Percentiles rank a stretch among this genome's conserved stretches.
Evolutionary conservation across 2,329 filamentous ascomycete genomes (phyloP).

Genomic region (Aspergillus aculeatus): DNA sequence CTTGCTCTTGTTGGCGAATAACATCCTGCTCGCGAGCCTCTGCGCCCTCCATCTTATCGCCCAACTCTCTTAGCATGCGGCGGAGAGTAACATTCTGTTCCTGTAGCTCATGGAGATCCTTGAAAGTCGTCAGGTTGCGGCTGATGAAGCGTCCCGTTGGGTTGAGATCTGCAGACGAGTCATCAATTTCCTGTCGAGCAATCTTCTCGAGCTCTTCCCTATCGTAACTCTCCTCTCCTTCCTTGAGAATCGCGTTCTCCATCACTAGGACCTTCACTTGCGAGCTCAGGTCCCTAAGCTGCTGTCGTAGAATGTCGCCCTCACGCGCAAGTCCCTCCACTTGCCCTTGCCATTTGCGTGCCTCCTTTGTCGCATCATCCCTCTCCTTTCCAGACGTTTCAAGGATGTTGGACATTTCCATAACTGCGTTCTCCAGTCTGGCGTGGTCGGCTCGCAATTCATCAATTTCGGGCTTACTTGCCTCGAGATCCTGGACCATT

Average conservation of each 20-base stretch:
- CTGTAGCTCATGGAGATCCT: slow-evolving; percentile 78
- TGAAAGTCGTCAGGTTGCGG: slow-evolving; percentile 85
- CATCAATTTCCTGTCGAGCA: slow-evolving; percentile 72
- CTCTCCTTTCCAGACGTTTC: slow-evolving; percentile 79
- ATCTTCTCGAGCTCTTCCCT: slow-evolving; percentile 73
- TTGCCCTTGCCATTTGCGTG: slow-evolving; percentile 74
- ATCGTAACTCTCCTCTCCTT: slow-evolving; percentile 77
- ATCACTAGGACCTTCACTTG: slow-evolving; percentile 89
- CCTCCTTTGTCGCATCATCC: slow-evolving; percentile 73
- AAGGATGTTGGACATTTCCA: slow-evolving; percentile 79
- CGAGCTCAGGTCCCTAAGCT: slow-evolving; percentile 82
- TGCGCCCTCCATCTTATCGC: slow-evolving; percentile 85
- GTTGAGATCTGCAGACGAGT: slow-evolving; percentile 70
- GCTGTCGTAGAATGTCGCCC: slow-evolving; percentile 74
- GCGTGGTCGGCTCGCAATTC: slow-evolving; percentile 80
- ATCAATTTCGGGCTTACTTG: slow-evolving; percentile 81
- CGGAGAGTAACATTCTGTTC: slow-evolving; percentile 84
- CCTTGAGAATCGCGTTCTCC: slow-evolving; percentile 72
- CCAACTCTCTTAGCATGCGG: slow-evolving; percentile 77
- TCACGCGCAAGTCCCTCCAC: slow-evolving; percentile 64
- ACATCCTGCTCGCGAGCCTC: slow-evolving; percentile 67
- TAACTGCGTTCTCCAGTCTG: slow-evolving; percentile 73
- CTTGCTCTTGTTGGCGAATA: slow-evolving; percentile 56
- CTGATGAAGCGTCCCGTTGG: slow-evolving; percentile 88
- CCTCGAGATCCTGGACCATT: slow-evolving; percentile 80